Percentiles rank a stretch among this genome's conserved stretches.
These are phyloP conservation scores for Alloteropsis angusta DNA, from an alignment of 202 grass and related monocot species.

Conservation along the genomic window DNA sequence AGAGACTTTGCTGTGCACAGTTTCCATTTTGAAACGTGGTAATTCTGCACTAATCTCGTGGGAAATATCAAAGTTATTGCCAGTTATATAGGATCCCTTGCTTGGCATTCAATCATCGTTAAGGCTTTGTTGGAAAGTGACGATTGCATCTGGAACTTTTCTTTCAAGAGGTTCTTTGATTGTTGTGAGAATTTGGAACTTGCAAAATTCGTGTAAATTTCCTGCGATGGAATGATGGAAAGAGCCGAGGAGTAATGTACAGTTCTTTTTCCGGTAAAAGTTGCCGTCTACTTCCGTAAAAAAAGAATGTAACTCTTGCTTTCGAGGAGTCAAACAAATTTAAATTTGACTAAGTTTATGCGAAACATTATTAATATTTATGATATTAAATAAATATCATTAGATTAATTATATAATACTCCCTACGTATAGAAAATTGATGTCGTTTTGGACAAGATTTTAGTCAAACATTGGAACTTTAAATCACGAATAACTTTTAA, in stretches of 20 bases:
- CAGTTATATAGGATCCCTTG: background rate
- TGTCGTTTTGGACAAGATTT: too few relatives aligned
- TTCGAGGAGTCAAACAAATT: too few relatives aligned
- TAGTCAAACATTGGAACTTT: too few relatives aligned
- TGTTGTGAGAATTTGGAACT: background rate
- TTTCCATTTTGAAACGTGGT: background rate
- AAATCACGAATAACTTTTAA: too few relatives aligned
- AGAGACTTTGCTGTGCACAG: background rate
- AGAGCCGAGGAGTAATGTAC: background rate
- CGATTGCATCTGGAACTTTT: background rate
- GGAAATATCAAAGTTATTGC: background rate
- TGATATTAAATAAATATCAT: too few relatives aligned
- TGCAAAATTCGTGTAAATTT: background rate
- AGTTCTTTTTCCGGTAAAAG: background rate
- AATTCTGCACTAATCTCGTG: background rate
- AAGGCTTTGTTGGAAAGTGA: background rate
- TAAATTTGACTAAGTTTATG: too few relatives aligned
- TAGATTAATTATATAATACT: too few relatives aligned
- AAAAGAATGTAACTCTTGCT: too few relatives aligned
- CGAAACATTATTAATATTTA: too few relatives aligned
- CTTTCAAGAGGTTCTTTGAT: background rate
- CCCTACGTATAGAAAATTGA: too few relatives aligned
- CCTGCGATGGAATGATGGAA: background rate
- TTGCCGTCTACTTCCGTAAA: background rate
- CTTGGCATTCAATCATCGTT: background rate